Evolutionary conservation across 257 asterid genomes (phyloP).

Genomic region (Ophiorrhiza pumila): DNA sequence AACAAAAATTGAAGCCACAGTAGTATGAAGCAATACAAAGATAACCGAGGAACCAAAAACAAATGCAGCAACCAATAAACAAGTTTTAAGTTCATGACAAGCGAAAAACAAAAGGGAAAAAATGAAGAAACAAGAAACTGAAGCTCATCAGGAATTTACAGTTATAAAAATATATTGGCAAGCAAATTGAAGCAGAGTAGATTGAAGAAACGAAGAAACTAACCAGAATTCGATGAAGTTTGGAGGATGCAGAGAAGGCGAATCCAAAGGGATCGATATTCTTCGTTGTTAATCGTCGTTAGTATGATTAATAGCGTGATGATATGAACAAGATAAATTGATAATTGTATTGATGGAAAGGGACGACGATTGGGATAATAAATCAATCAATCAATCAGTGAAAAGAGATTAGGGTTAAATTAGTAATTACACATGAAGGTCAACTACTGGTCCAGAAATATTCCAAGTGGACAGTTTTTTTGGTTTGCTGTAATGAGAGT

Average conservation of each 20-base stretch:
- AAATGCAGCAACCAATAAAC: background rate
- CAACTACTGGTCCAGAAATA: background rate
- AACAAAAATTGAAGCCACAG: background rate
- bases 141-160: background rate
- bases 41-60: background rate
- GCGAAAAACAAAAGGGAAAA: background rate
- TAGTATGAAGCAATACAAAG: background rate
- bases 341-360: background rate
- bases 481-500: too few species aligned
- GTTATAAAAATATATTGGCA: too few species aligned
- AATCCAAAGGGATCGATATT: slow-evolving; percentile 4
- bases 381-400: too few species aligned
- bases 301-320: slow-evolving; percentile 1
- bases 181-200: slow-evolving; percentile 4
- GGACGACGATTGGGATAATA: too few species aligned
- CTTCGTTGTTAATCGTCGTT: background rate
- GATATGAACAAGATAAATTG: background rate
- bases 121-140: background rate
- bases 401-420: background rate
- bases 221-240: background rate
- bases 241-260: background rate
- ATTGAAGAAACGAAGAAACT: background rate
- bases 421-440: background rate
- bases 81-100: background rate
- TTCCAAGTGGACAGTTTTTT: background rate